phyloP scores from a whole-genome alignment of 129 eudicot genomes.

The Flaveria robusta region DNA sequence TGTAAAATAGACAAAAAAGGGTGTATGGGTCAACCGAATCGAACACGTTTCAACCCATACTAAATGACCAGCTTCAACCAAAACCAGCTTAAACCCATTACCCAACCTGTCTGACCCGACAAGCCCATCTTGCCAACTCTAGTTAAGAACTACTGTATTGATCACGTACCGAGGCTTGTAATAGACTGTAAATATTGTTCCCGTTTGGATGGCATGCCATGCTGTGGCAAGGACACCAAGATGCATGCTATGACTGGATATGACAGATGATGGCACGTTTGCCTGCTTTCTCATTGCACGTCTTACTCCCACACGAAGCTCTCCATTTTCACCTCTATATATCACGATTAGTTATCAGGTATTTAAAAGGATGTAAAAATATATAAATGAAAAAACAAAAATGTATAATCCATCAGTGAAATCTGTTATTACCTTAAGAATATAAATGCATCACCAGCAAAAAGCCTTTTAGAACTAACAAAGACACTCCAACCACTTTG shows the following conservation, averaged over 20 bases:
- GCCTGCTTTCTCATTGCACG: slow-evolving; percentile 91
- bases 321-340: slow-evolving; percentile 79
- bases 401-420: background rate
- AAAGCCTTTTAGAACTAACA: slow-evolving; percentile 94
- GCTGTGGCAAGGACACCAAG: slow-evolving; percentile 88
- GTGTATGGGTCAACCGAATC: background rate
- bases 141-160: background rate
- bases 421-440: slow-evolving; percentile 61
- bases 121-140: slow-evolving; percentile 7
- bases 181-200: slow-evolving; percentile 70
- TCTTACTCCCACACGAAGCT: slow-evolving; percentile 82
- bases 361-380: background rate
- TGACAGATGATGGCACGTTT: slow-evolving; percentile 77
- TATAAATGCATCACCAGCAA: slow-evolving; percentile 94
- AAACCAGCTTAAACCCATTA: background rate
- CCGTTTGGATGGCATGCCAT: slow-evolving; percentile 75
- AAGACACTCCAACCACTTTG: slow-evolving; percentile 99
- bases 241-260: slow-evolving; percentile 91
- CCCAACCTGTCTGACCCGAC: background rate
- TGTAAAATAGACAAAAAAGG: background rate
- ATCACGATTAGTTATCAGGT: slow-evolving; percentile 20
- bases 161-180: slow-evolving; percentile 71
- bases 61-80: background rate
- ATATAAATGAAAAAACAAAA: slow-evolving; percentile 2
- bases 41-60: background rate